Evolutionary conservation across 345 rosid genomes (phyloP).

Genomic region (Turritis glabra): DNA sequence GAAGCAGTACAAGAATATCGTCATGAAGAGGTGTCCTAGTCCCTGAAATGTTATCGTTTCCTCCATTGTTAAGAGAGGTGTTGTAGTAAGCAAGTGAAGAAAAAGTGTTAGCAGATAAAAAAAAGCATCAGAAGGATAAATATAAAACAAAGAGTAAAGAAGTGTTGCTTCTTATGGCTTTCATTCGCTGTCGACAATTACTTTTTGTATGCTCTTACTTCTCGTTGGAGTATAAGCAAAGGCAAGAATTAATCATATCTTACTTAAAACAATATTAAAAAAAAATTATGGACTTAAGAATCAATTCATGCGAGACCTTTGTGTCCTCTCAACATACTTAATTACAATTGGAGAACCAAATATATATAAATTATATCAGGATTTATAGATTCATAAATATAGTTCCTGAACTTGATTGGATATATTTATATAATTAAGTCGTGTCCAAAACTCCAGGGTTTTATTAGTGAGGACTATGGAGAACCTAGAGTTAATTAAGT

Average conservation of each 20-base stretch:
- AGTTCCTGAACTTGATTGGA: no score
- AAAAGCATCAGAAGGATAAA: background rate
- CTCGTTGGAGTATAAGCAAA: slow-evolving; percentile 33
- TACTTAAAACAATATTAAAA: background rate
- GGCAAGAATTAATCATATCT: slow-evolving; percentile 13
- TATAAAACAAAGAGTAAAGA: slow-evolving; percentile 7
- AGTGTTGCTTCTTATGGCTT: slow-evolving; percentile 25
- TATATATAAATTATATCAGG: background rate
- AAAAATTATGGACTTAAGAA: background rate
- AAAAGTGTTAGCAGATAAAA: background rate
- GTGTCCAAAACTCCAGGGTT: no score
- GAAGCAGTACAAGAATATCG: slow-evolving; percentile 56
- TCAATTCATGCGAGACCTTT: background rate
- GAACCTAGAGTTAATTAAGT: no score
- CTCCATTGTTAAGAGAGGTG: slow-evolving; percentile 20
- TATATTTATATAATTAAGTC: no score
- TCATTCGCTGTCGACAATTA: slow-evolving; percentile 13
- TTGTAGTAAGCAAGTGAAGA: slow-evolving; percentile 8
- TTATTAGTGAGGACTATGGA: no score
- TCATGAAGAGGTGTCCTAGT: slow-evolving; percentile 59
- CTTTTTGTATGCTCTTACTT: slow-evolving; percentile 23
- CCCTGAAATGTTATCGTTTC: slow-evolving; percentile 40
- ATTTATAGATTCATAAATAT: no score
- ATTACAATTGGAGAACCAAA: background rate
- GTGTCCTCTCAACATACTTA: background rate